phyloP scores from a whole-genome alignment of 192 early-diverging fungal genomes.

The Gonapodya sp. region DNA sequence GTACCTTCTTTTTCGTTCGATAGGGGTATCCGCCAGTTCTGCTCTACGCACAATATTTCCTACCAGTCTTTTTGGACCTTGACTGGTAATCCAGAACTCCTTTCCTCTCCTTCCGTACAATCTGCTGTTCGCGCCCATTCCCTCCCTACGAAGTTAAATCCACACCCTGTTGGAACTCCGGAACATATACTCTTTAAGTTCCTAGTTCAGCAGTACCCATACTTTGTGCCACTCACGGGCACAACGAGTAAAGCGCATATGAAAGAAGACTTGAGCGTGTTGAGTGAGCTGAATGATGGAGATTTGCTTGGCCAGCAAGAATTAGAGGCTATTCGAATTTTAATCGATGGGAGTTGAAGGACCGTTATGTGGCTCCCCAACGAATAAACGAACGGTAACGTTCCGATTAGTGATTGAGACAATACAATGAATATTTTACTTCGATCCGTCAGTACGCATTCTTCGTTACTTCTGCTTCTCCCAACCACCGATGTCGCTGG shows the following conservation, averaged over 20 bases:
- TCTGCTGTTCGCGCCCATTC: background rate
- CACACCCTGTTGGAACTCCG: background rate
- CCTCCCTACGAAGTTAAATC: no score
- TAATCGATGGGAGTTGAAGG: background rate
- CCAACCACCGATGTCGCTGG: background rate
- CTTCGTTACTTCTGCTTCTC: background rate
- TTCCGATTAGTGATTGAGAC: no score
- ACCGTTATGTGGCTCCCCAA: background rate
- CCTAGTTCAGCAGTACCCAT: background rate
- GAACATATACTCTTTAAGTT: background rate
- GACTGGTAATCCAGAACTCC: background rate
- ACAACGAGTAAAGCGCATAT: background rate
- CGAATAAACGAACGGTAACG: no score
- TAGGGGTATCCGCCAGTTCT: background rate
- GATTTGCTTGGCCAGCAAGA: background rate
- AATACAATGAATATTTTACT: no score
- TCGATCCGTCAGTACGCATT: no score
- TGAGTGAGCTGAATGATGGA: background rate
- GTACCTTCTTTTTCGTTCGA: background rate
- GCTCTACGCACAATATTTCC: background rate
- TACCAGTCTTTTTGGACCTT: slow-evolving; percentile 8
- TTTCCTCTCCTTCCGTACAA: slow-evolving; percentile 2
- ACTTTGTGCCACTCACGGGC: background rate
- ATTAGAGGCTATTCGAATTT: background rate
- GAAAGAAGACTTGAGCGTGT: background rate